These are phyloP conservation scores for slime mould (Dictyostelium discoideum) DNA, from an alignment of 78 protist genomes.

Conservation along the genomic window DNA sequence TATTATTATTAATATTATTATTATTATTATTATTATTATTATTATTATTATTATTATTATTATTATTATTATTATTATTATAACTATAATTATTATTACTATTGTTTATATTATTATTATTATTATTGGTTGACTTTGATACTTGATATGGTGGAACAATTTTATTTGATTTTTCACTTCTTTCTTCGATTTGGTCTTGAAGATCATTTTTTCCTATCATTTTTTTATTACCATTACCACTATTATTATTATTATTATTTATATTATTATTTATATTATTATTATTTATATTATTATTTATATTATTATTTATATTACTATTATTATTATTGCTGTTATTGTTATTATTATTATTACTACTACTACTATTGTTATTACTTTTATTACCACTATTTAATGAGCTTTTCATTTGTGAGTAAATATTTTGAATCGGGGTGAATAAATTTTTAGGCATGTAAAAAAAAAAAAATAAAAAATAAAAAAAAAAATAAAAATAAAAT, in stretches of 20 bases:
- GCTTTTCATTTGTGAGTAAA: slow-evolving; percentile 9
- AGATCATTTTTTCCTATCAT: not conserved
- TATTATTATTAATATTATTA: not conserved
- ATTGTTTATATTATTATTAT: not conserved
- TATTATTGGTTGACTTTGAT: not conserved
- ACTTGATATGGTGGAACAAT: not conserved
- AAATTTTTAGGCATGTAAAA: not conserved
- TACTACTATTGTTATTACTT: not conserved
- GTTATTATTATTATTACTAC: not conserved
- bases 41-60: not conserved
- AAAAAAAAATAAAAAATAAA: not conserved
- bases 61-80: not conserved
- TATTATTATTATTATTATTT: not conserved
- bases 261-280: not conserved
- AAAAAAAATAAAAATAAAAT: not conserved
- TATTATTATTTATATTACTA: not conserved
- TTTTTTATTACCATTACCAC: not conserved
- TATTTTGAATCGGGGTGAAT: not conserved
- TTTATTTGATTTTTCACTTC: not conserved
- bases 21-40: not conserved
- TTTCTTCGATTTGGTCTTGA: not conserved
- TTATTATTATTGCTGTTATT: not conserved
- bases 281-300: not conserved
- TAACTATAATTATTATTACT: too few species aligned
- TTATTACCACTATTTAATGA: not conserved